Percentiles rank a stretch among this genome's conserved stretches.
phyloP scores from a whole-genome alignment of 164 flowering plant genomes.

The Sextonia rubra region DNA sequence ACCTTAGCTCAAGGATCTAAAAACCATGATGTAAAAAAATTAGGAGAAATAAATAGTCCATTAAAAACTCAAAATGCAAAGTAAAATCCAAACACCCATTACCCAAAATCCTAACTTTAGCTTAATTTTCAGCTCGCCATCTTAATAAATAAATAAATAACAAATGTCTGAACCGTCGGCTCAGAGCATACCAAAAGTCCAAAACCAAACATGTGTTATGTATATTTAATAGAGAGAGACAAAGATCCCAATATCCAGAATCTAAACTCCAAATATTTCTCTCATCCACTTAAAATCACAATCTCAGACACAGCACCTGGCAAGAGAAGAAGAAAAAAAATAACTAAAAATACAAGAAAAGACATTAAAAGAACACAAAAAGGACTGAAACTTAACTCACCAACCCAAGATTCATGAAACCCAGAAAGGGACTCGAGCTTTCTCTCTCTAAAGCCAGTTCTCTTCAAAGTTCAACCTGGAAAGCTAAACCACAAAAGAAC shows the following conservation, averaged over 20 bases:
- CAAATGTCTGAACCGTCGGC: slow-evolving; percentile 1
- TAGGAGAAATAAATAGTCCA: not conserved
- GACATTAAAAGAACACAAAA: not conserved
- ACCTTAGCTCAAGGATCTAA: not conserved
- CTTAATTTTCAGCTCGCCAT: slow-evolving; percentile 4
- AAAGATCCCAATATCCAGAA: not conserved
- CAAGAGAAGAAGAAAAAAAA: not conserved
- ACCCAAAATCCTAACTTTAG: slow-evolving; percentile 1
- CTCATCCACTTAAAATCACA: not conserved
- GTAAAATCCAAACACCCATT: slow-evolving; percentile 4
- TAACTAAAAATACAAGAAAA: not conserved
- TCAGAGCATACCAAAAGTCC: not conserved
- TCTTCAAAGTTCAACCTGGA: slow-evolving; percentile 1
- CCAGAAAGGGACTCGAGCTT: slow-evolving; percentile 8
- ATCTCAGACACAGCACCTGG: not conserved
- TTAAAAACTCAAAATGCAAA: not conserved
- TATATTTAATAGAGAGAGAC: not conserved
- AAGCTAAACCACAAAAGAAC: not conserved
- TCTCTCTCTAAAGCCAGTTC: not conserved
- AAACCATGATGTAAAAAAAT: not conserved
- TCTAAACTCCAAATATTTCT: not conserved
- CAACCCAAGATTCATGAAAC: slow-evolving; percentile 4
- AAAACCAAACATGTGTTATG: not conserved
- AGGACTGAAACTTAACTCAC: slow-evolving; percentile 2
- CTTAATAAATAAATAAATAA: not conserved